Evolutionary conservation across 75 land plant genomes (phyloP), one percentile per base, ranked within the genome.

Genomic region (Cupressus sempervirens): DNA sequence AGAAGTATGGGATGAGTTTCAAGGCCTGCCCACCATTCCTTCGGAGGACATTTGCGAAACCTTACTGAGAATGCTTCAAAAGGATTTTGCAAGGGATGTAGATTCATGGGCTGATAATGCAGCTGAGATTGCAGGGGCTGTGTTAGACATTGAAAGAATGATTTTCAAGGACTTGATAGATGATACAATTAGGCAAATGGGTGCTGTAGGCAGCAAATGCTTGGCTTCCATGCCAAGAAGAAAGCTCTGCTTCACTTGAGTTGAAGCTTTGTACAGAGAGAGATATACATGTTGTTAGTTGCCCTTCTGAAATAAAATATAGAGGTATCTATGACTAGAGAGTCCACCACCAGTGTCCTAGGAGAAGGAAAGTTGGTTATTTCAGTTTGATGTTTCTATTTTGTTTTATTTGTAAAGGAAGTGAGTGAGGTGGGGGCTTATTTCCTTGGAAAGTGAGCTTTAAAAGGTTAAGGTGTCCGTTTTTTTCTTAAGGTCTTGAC

Each of bases 81-180:
- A 89, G 36, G 81, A 84, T 50, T 29, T 84, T 23, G 62, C 12
- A 52, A 86, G 20, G 52, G 41, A 48, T 38, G 77, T 45, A 38
- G 76, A 84, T 75, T 80, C 30, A n/a, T 84, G 86, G 83, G 54
- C 2, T 54, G 87, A 89, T 85, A 81, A 81, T 58, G 10, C 38
- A 50, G 74, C 13, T 58, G 90, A 90, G 84, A 82, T 82, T 30
- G 83, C 73, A 41, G 90, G 89, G 62, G 38, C 84, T 7, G 86
- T 84, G 23, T 67, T 84, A 1, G 90, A 86, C 26, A 83, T 90
- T 2, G 91, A 90, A 83, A 82, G 91, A 53, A 41, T 90, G 88
- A 86, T 90, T 30, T 86, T 90, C 77, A 86, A 90, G 86, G 90
- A 90, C 18, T 88, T 90, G 40, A 79, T 90, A 12, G 88, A 89